Evolutionary conservation across 2,329 filamentous ascomycete species (phyloP).

Genomic region (Orbilia javanica): DNA sequence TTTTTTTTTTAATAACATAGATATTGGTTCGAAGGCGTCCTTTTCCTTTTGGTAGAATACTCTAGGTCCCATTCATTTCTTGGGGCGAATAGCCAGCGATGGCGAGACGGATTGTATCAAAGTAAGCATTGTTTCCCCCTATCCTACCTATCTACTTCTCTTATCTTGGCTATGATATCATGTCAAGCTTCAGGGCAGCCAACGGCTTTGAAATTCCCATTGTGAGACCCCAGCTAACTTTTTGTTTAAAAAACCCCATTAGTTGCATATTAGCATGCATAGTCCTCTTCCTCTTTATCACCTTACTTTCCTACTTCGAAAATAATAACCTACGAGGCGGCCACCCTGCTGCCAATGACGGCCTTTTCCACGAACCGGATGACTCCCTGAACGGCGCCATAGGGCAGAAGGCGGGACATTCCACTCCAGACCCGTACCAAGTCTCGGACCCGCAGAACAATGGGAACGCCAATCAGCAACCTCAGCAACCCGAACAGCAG

Average conservation of each 20-base stretch:
- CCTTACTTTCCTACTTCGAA: constrained; percentile 59
- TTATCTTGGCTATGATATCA: too few species aligned
- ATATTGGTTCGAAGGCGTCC: not conserved
- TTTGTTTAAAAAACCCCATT: not conserved
- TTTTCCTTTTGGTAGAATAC: not conserved
- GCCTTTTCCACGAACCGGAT: constrained; percentile 48
- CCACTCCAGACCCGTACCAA: constrained; percentile 43
- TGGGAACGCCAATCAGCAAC: constrained; percentile 1
- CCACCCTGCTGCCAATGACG: constrained; percentile 18
- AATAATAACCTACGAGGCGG: constrained; percentile 11
- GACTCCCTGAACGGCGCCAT: constrained; percentile 59
- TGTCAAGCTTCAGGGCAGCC: constrained; percentile 6
- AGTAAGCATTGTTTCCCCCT: constrained; percentile 32
- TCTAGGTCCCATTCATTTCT: not conserved
- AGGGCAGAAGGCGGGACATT: constrained; percentile 55
- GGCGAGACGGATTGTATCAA: constrained; percentile 53
- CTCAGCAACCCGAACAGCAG: constrained; percentile 6
- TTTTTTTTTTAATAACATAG: not conserved
- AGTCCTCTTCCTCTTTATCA: constrained; percentile 60
- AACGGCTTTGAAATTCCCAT: not conserved
- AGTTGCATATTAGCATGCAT: constrained; percentile 59
- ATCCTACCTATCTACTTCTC: too few species aligned
- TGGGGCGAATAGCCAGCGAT: constrained; percentile 34
- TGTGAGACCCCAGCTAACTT: not conserved
- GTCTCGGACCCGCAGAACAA: constrained; percentile 47